phyloP scores from a whole-genome alignment of 2,329 filamentous ascomycete genomes.

The Pestalotiopsis sp. region DNA sequence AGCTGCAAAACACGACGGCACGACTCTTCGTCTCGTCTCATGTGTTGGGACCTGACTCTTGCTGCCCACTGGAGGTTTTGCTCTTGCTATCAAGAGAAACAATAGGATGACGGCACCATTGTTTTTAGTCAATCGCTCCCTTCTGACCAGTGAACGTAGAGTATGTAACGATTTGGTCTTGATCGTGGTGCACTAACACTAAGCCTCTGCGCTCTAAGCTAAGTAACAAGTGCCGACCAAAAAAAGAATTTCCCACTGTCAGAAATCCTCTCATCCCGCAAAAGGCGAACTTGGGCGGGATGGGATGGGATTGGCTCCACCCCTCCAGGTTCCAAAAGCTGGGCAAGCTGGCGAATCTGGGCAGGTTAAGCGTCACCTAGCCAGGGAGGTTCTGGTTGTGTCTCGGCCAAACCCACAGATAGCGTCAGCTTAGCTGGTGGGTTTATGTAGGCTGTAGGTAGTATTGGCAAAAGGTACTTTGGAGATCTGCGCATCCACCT shows the following conservation, averaged over 20 bases:
- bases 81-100: not conserved
- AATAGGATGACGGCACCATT: not conserved
- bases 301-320: not conserved
- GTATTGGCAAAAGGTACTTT: not conserved
- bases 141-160: not conserved
- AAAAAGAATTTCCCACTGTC: slow-evolving; percentile 11
- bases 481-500: not conserved
- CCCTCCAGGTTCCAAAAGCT: not conserved
- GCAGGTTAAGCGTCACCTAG: not conserved
- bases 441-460: no score
- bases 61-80: not conserved
- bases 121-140: not conserved
- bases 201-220: not conserved
- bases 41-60: not conserved
- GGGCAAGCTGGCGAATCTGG: not conserved
- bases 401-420: slow-evolving; percentile 5
- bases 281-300: not conserved
- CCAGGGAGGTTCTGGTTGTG: not conserved
- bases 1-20: not conserved
- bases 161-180: not conserved
- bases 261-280: slow-evolving; percentile 5
- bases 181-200: not conserved
- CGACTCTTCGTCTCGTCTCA: not conserved
- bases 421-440: not conserved
- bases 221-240: not conserved